phyloP scores from a whole-genome alignment of 352 stramenopile species.

The Phytophthora citrophthora region DNA sequence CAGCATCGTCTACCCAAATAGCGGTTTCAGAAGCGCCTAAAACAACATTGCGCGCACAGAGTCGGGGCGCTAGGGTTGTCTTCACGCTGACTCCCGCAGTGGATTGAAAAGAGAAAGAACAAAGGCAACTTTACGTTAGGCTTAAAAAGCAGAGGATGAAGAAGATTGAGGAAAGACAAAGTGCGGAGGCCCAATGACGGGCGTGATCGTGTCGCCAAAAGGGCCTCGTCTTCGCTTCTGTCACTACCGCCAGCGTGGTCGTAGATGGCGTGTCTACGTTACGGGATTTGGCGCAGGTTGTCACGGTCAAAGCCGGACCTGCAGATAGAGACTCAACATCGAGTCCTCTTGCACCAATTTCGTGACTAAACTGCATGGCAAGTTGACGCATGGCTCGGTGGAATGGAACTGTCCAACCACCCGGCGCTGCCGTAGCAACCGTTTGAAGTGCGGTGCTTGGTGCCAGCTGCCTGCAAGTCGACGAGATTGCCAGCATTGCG shows the following conservation, averaged over 20 bases:
- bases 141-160: background rate
- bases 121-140: background rate
- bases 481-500: conserved; percentile 6
- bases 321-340: conserved; percentile 1
- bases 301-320: conserved; percentile 11
- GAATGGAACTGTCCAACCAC: conserved; percentile 7
- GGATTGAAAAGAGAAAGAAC: conserved; percentile 2
- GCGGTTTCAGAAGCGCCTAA: conserved; percentile 4
- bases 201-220: background rate
- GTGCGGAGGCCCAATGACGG: background rate
- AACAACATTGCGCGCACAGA: conserved; percentile 2
- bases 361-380: background rate
- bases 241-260: background rate
- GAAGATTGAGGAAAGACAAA: conserved; percentile 7
- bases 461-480: background rate
- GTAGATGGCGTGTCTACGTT: conserved; percentile 17
- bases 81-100: conserved; percentile 22
- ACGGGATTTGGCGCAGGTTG: conserved; percentile 8
- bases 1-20: conserved; percentile 3
- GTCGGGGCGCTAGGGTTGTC: conserved; percentile 7
- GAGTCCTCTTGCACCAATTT: background rate
- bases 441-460: conserved; percentile 7
- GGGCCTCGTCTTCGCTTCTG: background rate
- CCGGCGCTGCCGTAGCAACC: background rate
- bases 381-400: conserved; percentile 1